Base-by-base conservation (phyloP, 179 eudicot species). In the Pouteria campechiana region DNA sequence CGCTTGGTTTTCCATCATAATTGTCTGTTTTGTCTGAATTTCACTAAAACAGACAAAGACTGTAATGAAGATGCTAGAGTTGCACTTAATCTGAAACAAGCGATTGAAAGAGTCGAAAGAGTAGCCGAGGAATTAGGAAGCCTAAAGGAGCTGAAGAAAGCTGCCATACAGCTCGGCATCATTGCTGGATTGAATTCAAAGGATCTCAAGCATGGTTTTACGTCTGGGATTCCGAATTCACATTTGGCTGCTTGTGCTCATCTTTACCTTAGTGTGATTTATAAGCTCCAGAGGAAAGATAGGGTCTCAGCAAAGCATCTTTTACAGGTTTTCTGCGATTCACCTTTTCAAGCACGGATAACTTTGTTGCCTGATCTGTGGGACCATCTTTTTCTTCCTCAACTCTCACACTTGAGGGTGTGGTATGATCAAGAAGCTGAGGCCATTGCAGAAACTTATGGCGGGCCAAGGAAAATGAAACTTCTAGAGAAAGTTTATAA, bases 191-290 rank as follows among this genome's bases (percentile, higher is more conserved):
- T 74, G 23, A 70, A 67, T 50, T 60, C 64, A 12, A 27, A 55
- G 44, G 75, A 61, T 44, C 32, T 63, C 34, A 70, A 52, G 39
- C 62, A 63, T 50, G 70, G 73, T 1, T 70, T 48, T 45, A 66
- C 81, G 10, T 58, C 57, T 32, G 81, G 71, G 25, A 59, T 63
- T 44, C 68, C 73, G 2, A 74, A 70, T 48, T 55, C 34, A 20
- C 62, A 55, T 52, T 39, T 74, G 49, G 63, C 76, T 3, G 70
- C 76, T 17, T 66, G 74, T 52, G 81, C 74, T 52, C 81, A 74
- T 57, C 67, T 74, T 20, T 74, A 70, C 48, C 52, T 70, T 24
- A 52, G 73, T 52, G 65, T 74, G 41, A 57, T 70, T 21, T 74
- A 66, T 38, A 53, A 48, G 42, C 42, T 70, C 37, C 76, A 66